Base-by-base conservation (phyloP, 306 rosid genomes). In the Erythrophleum fordii region DNA sequence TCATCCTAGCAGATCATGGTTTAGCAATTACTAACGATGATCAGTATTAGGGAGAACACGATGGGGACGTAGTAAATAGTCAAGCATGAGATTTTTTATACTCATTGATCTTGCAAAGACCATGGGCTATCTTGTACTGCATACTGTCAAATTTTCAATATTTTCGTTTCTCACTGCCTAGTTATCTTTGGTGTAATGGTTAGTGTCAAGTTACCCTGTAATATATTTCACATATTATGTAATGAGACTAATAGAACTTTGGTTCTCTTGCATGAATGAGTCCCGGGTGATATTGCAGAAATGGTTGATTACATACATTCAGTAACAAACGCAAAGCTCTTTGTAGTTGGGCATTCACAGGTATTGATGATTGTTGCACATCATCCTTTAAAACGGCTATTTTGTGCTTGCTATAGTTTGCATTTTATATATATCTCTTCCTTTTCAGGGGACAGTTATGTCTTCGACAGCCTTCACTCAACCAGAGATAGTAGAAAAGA, bases 341-440 rank as follows among this genome's bases (percentile, higher is more conserved):
- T 79, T 80, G 80, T 91, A 42, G 97, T 93, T 69, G 99, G 99
- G 59, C 99, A 95, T 87, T 95, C 98, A 45, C 98, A 90, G 99
- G 98, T 95, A 71, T 66, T 80, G 60, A 59, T 78, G 49, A 71
- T 81, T 74, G 65, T 69, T 73, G 79, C 62, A 49, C 79, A 44
- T 67, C 67, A 34, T 58, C 71, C 64, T 59, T 75, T 69, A 46
- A 31, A 5, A 73, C 67, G 67, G 44, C 62, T 69, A 52, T 72
- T 45, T 79, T 34, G 39, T 59, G 18, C 71, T 71, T 74, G 39
- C 72, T 70, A 52, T 72, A 16, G 56, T 72, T 39, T 62, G 51
- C 53, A 69, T 83, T 73, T 72, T 22, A 73, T 29, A 66, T 49
- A 49, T 59, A 75, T 75, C 28, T 55, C 73, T 39, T 83, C 56